phyloP scores from a whole-genome alignment of 2,329 filamentous ascomycete genomes.

The Emmonsiellopsis sp. region DNA sequence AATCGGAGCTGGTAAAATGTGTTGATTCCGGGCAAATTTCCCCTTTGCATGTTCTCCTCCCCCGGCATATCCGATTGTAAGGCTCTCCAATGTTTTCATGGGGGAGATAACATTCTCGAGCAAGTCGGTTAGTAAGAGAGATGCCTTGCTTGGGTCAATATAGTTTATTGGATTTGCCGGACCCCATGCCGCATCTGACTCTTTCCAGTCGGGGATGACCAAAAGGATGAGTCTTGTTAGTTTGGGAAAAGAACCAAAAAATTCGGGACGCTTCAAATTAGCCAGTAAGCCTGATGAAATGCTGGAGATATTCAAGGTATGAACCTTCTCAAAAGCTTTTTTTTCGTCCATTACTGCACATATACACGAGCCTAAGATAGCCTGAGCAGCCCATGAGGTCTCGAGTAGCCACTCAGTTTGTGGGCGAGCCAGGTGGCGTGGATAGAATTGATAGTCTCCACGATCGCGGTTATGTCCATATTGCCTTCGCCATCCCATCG shows the following conservation, averaged over 20 bases:
- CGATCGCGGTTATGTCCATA: constrained; percentile 12
- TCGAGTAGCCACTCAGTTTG: constrained; percentile 62
- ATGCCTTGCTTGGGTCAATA: constrained; percentile 45
- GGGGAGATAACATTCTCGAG: constrained; percentile 43
- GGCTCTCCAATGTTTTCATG: constrained; percentile 44
- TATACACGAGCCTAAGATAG: constrained; percentile 59
- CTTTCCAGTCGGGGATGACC: constrained; percentile 58
- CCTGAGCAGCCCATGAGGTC: constrained; percentile 59
- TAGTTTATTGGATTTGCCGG: constrained; percentile 42
- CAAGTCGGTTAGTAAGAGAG: constrained; percentile 44
- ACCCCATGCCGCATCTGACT: constrained; percentile 44
- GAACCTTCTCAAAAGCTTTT: constrained; percentile 44
- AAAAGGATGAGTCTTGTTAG: constrained; percentile 49
- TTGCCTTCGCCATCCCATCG: constrained; percentile 12
- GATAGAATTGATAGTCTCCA: constrained; percentile 36
- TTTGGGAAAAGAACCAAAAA: constrained; percentile 52
- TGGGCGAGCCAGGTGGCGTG: constrained; percentile 48
- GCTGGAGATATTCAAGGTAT: constrained; percentile 54
- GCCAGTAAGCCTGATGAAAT: constrained; percentile 54
- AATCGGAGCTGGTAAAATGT: constrained; percentile 52
- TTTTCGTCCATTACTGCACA: constrained; percentile 56
- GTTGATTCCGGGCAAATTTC: constrained; percentile 51
- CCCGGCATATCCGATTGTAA: constrained; percentile 58
- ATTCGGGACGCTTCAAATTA: constrained; percentile 47
- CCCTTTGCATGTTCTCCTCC: constrained; percentile 60